Percentiles rank a stretch among this genome's conserved stretches.
These are phyloP conservation scores for Myochromella boudieri DNA, from an alignment of 768 basidiomycete species.

Conservation along the genomic window DNA sequence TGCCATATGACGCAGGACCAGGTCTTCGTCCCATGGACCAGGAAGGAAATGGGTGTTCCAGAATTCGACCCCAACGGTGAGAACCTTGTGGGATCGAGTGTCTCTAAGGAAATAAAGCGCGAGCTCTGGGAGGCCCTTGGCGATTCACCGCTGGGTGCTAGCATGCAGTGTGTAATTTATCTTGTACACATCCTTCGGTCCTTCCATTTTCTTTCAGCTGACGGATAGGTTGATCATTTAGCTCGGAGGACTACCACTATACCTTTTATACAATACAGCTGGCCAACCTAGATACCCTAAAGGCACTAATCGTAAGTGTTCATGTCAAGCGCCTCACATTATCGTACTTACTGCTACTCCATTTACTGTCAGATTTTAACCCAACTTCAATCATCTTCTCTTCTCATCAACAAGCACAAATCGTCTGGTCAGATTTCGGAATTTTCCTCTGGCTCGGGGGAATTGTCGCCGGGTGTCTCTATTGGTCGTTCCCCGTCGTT, in stretches of 20 bases:
- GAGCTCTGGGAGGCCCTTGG: constrained; percentile 72
- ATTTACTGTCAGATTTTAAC: constrained; percentile 47
- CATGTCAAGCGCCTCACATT: not conserved
- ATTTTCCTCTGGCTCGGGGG: constrained; percentile 59
- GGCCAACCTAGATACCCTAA: constrained; percentile 71
- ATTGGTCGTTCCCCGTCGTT: constrained; percentile 58
- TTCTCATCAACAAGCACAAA: constrained; percentile 59
- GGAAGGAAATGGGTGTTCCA: constrained; percentile 53
- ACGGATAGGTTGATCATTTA: constrained; percentile 20
- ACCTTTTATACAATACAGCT: constrained; percentile 68
- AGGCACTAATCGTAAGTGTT: constrained; percentile 61
- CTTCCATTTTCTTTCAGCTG: not conserved
- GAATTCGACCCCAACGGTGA: constrained; percentile 56
- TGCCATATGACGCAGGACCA: constrained; percentile 82
- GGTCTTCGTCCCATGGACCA: constrained; percentile 79
- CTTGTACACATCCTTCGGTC: constrained; percentile 36
- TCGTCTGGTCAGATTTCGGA: constrained; percentile 75
- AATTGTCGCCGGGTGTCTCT: constrained; percentile 45
- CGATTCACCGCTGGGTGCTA: constrained; percentile 68
- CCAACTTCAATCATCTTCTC: constrained; percentile 70
- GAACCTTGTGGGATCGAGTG: constrained; percentile 50
- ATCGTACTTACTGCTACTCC: not conserved
- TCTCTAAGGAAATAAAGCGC: constrained; percentile 50
- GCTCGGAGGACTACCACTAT: constrained; percentile 71
- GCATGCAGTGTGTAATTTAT: constrained; percentile 41